Base-by-base conservation (phyloP, 768 basidiomycete genomes). In the Leucosporidium yakuticum region DNA sequence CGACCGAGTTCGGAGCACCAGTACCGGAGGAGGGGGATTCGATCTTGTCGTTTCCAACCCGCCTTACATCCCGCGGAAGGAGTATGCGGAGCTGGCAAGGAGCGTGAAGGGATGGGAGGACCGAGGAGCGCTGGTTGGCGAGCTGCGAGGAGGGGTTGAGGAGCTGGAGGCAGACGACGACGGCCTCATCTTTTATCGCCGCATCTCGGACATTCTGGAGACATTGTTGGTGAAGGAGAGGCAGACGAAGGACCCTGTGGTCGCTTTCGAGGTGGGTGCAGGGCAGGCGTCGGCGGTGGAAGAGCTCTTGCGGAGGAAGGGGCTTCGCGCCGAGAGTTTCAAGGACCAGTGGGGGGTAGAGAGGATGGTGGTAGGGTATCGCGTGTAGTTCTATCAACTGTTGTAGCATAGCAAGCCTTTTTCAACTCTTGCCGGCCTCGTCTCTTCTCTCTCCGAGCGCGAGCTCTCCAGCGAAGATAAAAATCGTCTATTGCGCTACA, bases 11-110 rank as follows among this genome's bases (percentile, higher is more conserved):
- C 39, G 39, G 17, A 15, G 39, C 14, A 49, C 23, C 27, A 48
- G 36, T 25, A 55, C 60, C 17, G 60, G 34, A 29, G 55, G 60
- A 15, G 73, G 27, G 4, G 84, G 87, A 2, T 89, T 86, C 79
- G 87, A 91, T 79, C 80, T 93, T 65, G 80, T 93, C 75, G 91
- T 90, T 17, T 85, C 87, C 21, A 94, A 93, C 79, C 89, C 89
- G 31, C 89, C 91, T 15, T 97, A 96, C 79, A 89, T 97, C 71
- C 82, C 91, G 48, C 82, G 78, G 69, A 73, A 78, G 49, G 87
- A 88, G 67, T 94, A 87, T 76, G 78, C 84, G 53, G 61, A 74
- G 29, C 83, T 97, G 44, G 83, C 87, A 12, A 68, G 76, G n/a
- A 87, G 86, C 58, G 93, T 97, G 62, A 83, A 80, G 60, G 81